Base-by-base conservation (phyloP, 805 yeast species). In the Martiniozyma abietophila region DNA sequence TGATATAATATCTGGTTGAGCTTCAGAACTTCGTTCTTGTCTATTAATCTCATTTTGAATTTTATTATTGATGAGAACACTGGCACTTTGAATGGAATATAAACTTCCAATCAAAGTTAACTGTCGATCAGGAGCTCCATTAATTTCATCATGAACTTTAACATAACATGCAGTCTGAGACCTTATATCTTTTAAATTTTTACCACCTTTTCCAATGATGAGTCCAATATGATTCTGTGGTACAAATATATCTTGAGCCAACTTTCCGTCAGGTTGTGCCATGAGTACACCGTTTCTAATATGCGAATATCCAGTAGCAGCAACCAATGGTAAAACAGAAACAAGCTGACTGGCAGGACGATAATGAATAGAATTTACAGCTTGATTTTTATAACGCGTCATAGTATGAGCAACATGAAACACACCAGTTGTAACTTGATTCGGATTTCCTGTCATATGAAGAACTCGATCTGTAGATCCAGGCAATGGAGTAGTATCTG, bases 131-230 rank as follows among this genome's bases (percentile, higher is more conserved):
- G 65, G 58, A 17, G 61, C 59, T 37, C 74, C 79, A 1, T 72
- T 75, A 17, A 61, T 62, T 14, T 67, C 69, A 24, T 67, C 74
- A 43, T 75, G 82, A 35, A 85, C 80, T 43, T 74, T 71, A 18
- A 85, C 82, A 38, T 78, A 76, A 29, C 84, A 71, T 21, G 94
- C 89, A 15, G 89, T 74, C 19, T 73, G 65, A 39, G 76, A 77
- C 42, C 89, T 69, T 32, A 85, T 76, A 42, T 80, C 84, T 48
- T 76, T 80, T 39, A 85, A 78, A 46, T 78, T 80, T 48, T 80
- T 74, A 14, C 95, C 95, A 21, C 85, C 84, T 56, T 76, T 82
- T 1, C 95, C 95, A 40, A 85, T 85, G 18, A 85, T 77, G 25
- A 82, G 72, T 1, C 95, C 95, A 25, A 85, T 86, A 54, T 69